Conservation (phyloP, 805 yeast species). For the Candida rishiriensis region DNA sequence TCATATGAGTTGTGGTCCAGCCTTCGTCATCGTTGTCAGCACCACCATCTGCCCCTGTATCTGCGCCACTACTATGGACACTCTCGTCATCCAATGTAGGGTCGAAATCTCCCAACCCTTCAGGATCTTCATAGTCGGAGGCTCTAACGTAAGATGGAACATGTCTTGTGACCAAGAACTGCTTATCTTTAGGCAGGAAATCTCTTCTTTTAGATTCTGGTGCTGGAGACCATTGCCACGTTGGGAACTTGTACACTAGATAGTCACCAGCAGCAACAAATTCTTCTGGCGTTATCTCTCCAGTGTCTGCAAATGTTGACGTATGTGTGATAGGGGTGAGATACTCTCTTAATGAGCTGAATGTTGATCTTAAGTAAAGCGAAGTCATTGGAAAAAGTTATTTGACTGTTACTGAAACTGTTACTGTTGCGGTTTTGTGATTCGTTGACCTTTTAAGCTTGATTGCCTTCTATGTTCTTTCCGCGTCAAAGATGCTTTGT, state of each 20-base stretch:
- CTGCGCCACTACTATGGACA: conserved; percentile 20
- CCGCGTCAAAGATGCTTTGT: too few relatives aligned
- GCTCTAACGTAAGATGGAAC: conserved; percentile 86
- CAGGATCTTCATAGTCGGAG: conserved; percentile 42
- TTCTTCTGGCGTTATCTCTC: conserved; percentile 94
- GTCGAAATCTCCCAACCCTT: conserved; percentile 22
- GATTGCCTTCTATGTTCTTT: too few relatives aligned
- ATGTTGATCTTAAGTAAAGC: conserved; percentile 54
- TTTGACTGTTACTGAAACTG: too few relatives aligned
- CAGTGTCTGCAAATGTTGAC: conserved; percentile 83
- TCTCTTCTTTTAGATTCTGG: conserved; percentile 51
- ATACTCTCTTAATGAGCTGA: conserved; percentile 85
- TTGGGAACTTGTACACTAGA: conserved; percentile 85
- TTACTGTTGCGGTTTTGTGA: too few relatives aligned
- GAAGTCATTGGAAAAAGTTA: too few relatives aligned
- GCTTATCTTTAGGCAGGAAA: conserved; percentile 83
- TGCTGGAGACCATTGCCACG: conserved; percentile 88
- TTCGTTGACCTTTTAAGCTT: too few relatives aligned
- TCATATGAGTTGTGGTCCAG: conserved; percentile 45
- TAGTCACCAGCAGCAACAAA: conserved; percentile 94
- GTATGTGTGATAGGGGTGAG: conserved; percentile 83
- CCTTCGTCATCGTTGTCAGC: conserved; percentile 51
- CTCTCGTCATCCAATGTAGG: conserved; percentile 23
- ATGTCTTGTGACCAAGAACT: conserved; percentile 79
- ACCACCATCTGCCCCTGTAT: conserved; percentile 55